Conservation (phyloP, 2,329 filamentous ascomycete genomes). For the Elsinoe australis region DNA sequence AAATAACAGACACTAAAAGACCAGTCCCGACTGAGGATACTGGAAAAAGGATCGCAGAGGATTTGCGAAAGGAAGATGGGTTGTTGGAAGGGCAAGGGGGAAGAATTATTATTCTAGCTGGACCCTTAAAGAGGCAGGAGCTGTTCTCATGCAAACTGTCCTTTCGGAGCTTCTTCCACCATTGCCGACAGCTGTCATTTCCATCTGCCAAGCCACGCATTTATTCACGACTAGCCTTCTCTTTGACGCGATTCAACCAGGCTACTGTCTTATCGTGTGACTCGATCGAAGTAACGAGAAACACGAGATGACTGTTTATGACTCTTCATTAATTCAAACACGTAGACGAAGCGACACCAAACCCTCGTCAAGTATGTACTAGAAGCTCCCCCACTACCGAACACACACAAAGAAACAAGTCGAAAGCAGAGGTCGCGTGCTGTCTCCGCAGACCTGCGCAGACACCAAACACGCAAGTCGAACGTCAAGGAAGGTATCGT, state of each 20-base stretch:
- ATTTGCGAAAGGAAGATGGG: background rate
- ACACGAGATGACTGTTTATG: background rate
- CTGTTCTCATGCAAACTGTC: background rate
- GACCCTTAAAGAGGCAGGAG: background rate
- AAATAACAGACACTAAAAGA: slow-evolving; percentile 11
- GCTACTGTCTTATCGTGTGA: slow-evolving; percentile 8
- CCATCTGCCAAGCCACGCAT: background rate
- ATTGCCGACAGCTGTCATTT: background rate
- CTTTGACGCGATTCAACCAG: too few relatives aligned
- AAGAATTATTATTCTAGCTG: slow-evolving; percentile 2
- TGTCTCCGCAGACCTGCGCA: slow-evolving; percentile 2
- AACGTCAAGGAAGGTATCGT: slow-evolving; percentile 8
- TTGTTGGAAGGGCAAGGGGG: background rate
- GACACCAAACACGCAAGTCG: background rate
- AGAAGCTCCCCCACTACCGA: background rate
- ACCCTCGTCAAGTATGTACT: slow-evolving; percentile 8
- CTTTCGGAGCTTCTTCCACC: too few relatives aligned
- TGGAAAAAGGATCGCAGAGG: background rate
- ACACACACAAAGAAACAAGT: background rate
- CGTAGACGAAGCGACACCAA: too few relatives aligned
- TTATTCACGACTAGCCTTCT: too few relatives aligned
- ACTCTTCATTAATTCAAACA: slow-evolving; percentile 1
- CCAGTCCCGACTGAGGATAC: slow-evolving; percentile 4
- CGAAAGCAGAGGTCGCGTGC: slow-evolving; percentile 4
- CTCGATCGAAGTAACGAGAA: background rate